A percentile compares a stretch with the other conserved stretches of the same genome.
phyloP scores from a whole-genome alignment of 352 stramenopile species.

The Blastocystis sp. region DNA sequence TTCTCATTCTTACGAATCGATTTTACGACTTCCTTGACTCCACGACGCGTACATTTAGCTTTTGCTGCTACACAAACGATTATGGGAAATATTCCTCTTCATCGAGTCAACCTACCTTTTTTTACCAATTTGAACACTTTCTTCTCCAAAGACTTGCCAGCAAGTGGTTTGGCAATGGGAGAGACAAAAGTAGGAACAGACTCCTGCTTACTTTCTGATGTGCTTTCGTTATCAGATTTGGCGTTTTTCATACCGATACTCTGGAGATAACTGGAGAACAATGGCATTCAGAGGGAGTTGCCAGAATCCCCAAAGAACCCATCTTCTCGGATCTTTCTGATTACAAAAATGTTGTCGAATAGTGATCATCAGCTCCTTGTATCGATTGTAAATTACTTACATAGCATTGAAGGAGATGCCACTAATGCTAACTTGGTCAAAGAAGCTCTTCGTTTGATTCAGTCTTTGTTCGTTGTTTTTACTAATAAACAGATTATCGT shows the following conservation, averaged over 20 bases:
- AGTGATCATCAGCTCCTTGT: neutral
- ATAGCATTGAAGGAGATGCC: neutral
- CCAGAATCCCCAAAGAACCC: neutral
- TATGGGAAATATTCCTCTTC: neutral
- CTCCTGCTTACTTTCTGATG: conserved; percentile 64
- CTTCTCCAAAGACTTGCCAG: conserved; percentile 90
- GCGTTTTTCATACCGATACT: neutral
- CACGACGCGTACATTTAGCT: conserved; percentile 89
- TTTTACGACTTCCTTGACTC: conserved; percentile 99
- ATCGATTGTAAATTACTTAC: conserved; percentile 33
- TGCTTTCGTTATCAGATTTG: conserved; percentile 60
- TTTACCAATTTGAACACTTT: conserved; percentile 83
- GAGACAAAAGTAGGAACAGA: conserved; percentile 65
- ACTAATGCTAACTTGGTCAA: neutral
- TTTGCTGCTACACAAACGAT: conserved; percentile 74
- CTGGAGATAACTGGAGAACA: conserved; percentile 22
- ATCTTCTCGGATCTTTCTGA: neutral
- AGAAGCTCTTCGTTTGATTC: conserved; percentile 44
- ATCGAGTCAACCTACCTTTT: conserved; percentile 68
- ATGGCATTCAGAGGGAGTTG: neutral
- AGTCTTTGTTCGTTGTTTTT: neutral
- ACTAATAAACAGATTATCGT: conserved; percentile 12
- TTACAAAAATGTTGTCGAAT: neutral
- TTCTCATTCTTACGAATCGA: conserved; percentile 88
- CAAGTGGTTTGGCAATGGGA: conserved; percentile 88